Evolutionary conservation across 179 eudicot species (phyloP).

Genomic region (Heliamphora ciliata): DNA sequence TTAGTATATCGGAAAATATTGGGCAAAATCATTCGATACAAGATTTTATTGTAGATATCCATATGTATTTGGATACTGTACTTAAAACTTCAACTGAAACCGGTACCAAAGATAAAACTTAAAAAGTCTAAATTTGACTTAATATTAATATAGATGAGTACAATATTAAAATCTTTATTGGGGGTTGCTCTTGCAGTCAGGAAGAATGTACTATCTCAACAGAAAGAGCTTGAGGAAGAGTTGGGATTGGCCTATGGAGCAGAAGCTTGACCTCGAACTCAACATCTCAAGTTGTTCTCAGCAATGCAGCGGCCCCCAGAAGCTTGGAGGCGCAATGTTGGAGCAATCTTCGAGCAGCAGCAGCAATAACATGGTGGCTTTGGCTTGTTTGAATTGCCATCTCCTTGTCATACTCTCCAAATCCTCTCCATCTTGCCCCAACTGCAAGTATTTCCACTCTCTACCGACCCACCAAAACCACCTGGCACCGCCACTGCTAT

Average conservation of each 20-base stretch:
- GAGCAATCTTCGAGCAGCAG: not conserved
- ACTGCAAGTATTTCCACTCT: constrained; percentile 26
- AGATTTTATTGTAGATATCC: too few relatives aligned
- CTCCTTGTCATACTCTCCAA: constrained; percentile 23
- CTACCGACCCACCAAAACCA: not conserved
- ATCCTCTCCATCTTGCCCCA: constrained; percentile 26
- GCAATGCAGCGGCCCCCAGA: not conserved
- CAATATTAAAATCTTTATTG: not conserved
- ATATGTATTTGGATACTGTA: too few relatives aligned
- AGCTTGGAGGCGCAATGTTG: not conserved
- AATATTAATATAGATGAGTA: too few relatives aligned
- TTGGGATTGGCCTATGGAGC: constrained; percentile 24
- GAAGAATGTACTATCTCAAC: constrained; percentile 26
- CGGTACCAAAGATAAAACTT: too few relatives aligned
- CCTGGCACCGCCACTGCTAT: too few relatives aligned
- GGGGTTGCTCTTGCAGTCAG: constrained; percentile 17
- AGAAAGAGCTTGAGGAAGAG: constrained; percentile 21
- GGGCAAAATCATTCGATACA: too few relatives aligned
- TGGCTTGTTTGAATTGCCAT: constrained; percentile 28
- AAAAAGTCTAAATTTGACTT: too few relatives aligned
- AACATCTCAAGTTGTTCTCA: constrained; percentile 17
- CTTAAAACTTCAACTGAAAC: too few relatives aligned
- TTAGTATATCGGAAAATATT: too few relatives aligned
- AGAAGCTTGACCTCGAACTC: constrained; percentile 23
- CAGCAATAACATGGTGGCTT: constrained; percentile 19